Percentiles rank a stretch among this genome's conserved stretches.
Evolutionary conservation across 805 yeast genomes (phyloP).

Genomic region (Candida palmyrensis): DNA sequence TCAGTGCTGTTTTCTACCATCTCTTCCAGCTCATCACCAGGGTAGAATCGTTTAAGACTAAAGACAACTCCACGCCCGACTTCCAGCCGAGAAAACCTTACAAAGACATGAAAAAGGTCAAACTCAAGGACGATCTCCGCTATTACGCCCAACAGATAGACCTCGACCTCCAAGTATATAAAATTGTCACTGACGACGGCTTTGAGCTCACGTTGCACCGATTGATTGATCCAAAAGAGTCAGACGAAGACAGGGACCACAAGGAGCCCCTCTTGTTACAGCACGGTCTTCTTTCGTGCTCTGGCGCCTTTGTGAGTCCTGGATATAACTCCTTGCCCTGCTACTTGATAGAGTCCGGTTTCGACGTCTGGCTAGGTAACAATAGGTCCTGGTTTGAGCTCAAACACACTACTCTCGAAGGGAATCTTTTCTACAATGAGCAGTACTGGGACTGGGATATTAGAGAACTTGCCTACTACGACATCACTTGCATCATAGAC

Average conservation of each 20-base stretch:
- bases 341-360: conserved; percentile 50
- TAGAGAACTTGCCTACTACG: conserved; percentile 73
- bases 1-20: conserved; percentile 28
- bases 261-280: conserved; percentile 66
- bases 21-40: conserved; percentile 23
- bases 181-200: conserved; percentile 74
- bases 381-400: conserved; percentile 85
- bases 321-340: conserved; percentile 75
- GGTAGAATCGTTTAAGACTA: conserved; percentile 19
- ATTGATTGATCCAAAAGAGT: conserved; percentile 45
- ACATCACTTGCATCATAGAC: conserved; percentile 68
- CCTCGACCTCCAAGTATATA: conserved; percentile 53
- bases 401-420: conserved; percentile 40
- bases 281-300: conserved; percentile 85
- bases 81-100: conserved; percentile 29
- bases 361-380: conserved; percentile 89
- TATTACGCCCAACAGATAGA: conserved; percentile 66
- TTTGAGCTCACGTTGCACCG: conserved; percentile 64
- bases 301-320: conserved; percentile 80
- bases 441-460: conserved; percentile 94
- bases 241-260: conserved; percentile 20
- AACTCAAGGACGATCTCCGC: conserved; percentile 41
- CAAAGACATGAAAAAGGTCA: conserved; percentile 29
- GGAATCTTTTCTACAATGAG: conserved; percentile 35
- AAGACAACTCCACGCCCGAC: conserved; percentile 13